Evolutionary conservation across 2,329 filamentous ascomycete genomes (phyloP), one percentile per base, ranked within the genome.

Genomic region (Clonostachys rosea): DNA sequence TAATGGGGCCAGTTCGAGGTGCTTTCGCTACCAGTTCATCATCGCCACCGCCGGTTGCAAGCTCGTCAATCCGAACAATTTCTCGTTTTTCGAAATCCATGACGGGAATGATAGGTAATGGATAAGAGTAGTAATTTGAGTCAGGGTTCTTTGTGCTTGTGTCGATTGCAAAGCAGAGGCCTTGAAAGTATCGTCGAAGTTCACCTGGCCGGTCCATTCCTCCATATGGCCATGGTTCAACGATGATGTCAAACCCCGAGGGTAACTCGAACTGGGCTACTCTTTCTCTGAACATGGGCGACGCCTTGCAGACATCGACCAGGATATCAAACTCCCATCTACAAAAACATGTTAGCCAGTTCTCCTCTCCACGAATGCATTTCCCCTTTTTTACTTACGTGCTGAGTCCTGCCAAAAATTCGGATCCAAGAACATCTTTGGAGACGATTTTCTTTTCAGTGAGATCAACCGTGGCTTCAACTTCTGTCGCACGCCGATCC

Each of bases 81-180:
- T 65, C 56, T 4, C 53, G 52, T 11, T 56, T 64, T 2, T 52
- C 46, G 3, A 52, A 55, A 24, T 67, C 61, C 52, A 66, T 59
- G 17, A 79, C 62, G 5, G 73, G 72, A 34, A 74, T 70, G 20
- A 76, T 58, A 1, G 71, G 72, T 12, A 81, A 60, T 0, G 78
- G 78, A 43, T 76, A 81, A 1, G 76, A 74, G 52, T 81, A 81
- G 47, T 74, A 74, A 52, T 81, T 81, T 11, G 76, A 69, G 49
- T 81, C 76, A 0, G 61, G 59, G 34, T 79, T 66, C 24, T 61
- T 59, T 33, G 50, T 61, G 14, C 55, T 48, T 1, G 56, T 56
- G 43, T 67, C 59, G 4, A 55, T 54, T 0, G 57, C 64, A 34
- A 67, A 67, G 40, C 63, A 54, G 0, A 67, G 54, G 9, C 55